A percentile compares a stretch with the other conserved stretches of the same genome.
Conservation (phyloP, 2,329 filamentous ascomycete genomes). For the Trichoderma koningiopsis region DNA sequence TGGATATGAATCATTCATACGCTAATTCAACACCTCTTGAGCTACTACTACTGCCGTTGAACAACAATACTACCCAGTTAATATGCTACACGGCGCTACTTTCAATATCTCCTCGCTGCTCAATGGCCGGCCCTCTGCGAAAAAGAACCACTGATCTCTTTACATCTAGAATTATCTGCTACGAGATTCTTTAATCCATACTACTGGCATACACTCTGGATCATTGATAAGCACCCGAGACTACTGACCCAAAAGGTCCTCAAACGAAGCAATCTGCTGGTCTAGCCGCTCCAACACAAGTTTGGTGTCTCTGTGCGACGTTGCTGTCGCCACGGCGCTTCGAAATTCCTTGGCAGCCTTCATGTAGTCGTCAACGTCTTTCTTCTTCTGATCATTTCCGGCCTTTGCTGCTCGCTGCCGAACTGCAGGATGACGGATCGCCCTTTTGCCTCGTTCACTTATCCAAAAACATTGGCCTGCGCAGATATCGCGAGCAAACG, state of each 20-base stretch:
- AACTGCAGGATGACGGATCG: not conserved
- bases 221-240: not conserved
- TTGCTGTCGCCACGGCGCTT: constrained; percentile 4
- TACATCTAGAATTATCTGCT: not conserved
- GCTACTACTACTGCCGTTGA: not conserved
- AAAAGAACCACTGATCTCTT: not conserved
- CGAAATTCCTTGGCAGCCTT: not conserved
- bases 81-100: too few relatives aligned
- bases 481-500: constrained; percentile 9
- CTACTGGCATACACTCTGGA: not conserved
- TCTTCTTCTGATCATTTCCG: not conserved
- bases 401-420: not conserved
- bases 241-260: not conserved
- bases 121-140: not conserved
- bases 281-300: constrained; percentile 6
- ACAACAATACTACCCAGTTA: not conserved
- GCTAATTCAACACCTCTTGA: not conserved
- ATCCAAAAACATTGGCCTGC: constrained; percentile 9
- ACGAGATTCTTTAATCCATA: not conserved
- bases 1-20: not conserved
- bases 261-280: constrained; percentile 10
- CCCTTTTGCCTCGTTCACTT: not conserved
- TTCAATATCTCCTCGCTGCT: not conserved
- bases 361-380: not conserved
- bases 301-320: constrained; percentile 13